phyloP scores from a whole-genome alignment of 1,139 yeast genomes.

The Yamadazyma spencermartinsiae region DNA sequence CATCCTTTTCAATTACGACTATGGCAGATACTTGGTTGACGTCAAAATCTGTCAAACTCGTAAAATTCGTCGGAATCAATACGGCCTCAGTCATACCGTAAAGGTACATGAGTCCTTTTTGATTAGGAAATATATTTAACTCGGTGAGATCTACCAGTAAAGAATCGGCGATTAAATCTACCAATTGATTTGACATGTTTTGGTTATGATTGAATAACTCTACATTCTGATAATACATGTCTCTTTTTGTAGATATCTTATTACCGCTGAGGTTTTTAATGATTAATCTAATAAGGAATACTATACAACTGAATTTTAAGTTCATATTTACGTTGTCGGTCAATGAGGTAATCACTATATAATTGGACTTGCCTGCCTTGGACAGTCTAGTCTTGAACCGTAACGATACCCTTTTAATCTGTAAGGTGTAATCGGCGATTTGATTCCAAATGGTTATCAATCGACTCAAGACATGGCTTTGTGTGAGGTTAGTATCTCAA shows the following conservation, averaged over 20 bases:
- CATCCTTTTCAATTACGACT: constrained; percentile 69
- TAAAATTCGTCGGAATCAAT: constrained; percentile 26
- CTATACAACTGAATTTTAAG: constrained; percentile 3
- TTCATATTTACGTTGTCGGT: background rate
- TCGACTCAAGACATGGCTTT: background rate
- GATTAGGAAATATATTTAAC: constrained; percentile 56
- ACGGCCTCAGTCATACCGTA: constrained; percentile 22
- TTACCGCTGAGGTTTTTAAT: constrained; percentile 9
- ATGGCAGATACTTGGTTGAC: constrained; percentile 21
- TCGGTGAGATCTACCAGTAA: constrained; percentile 24
- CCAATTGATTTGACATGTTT: constrained; percentile 37
- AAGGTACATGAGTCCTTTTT: constrained; percentile 61
- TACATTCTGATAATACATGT: constrained; percentile 66
- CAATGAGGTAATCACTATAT: no score
- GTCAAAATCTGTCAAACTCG: background rate
- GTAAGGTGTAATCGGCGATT: background rate
- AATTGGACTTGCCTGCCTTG: no score
- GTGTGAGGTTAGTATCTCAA: no score
- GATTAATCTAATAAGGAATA: constrained; percentile 4
- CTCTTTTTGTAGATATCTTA: constrained; percentile 53
- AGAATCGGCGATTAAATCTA: constrained; percentile 34
- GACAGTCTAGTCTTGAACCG: background rate
- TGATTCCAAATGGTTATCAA: background rate
- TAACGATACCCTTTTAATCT: background rate
- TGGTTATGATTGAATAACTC: constrained; percentile 50